Conservation (phyloP, 768 basidiomycete species). For the Chiua virens region DNA sequence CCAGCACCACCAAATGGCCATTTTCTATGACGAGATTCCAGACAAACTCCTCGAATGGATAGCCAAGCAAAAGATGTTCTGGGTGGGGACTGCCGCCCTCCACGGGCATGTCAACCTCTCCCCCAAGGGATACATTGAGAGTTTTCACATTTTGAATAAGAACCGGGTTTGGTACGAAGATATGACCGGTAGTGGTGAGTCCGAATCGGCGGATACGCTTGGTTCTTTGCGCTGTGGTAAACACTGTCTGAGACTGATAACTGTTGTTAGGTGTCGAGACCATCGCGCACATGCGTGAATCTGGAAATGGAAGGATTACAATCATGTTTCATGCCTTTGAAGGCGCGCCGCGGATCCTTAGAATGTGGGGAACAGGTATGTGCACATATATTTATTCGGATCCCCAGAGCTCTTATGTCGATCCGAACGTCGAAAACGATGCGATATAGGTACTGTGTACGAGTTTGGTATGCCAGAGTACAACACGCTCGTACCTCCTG, state of each 20-base stretch:
- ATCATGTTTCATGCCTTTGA: constrained; percentile 63
- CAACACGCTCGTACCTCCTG: constrained; percentile 46
- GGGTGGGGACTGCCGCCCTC: constrained; percentile 69
- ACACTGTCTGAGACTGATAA: neutral
- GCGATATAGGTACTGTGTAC: constrained; percentile 48
- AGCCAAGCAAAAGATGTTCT: constrained; percentile 62
- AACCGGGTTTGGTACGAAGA: constrained; percentile 74
- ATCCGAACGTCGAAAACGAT: neutral
- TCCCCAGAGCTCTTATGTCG: neutral
- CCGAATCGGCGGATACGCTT: neutral
- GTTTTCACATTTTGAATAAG: constrained; percentile 57
- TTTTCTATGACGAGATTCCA: constrained; percentile 58
- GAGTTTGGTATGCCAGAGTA: constrained; percentile 67
- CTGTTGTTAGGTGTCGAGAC: constrained; percentile 50
- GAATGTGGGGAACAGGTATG: constrained; percentile 60
- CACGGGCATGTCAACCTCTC: constrained; percentile 68
- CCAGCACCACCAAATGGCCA: constrained; percentile 43
- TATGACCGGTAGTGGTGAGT: constrained; percentile 64
- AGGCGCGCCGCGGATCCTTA: constrained; percentile 56
- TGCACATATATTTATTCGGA: neutral
- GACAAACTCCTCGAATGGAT: constrained; percentile 56
- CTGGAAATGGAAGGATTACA: constrained; percentile 56
- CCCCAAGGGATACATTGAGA: constrained; percentile 60
- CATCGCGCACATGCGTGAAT: constrained; percentile 58
- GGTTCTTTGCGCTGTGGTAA: neutral